These are phyloP conservation scores for Termitomyces heimii DNA, from an alignment of 768 basidiomycete genomes.

Conservation along the genomic window DNA sequence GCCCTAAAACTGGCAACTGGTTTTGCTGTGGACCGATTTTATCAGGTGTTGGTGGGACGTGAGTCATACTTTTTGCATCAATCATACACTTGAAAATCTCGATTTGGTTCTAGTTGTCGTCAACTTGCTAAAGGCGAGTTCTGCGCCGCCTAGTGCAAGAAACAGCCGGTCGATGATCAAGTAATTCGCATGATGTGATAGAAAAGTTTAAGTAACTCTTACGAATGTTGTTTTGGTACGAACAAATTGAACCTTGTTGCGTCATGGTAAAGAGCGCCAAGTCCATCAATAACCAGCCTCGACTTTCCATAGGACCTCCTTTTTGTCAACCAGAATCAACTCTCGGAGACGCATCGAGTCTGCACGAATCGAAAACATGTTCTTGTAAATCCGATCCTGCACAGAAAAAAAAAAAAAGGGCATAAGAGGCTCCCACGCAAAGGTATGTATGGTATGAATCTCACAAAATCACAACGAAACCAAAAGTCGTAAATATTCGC, in stretches of 20 bases:
- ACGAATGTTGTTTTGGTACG: too few relatives aligned
- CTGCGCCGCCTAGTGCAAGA: neutral
- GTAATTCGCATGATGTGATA: too few relatives aligned
- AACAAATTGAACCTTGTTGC: neutral
- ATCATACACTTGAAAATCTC: neutral
- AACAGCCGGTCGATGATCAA: neutral
- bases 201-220: too few relatives aligned
- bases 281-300: neutral
- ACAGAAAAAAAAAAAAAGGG: neutral
- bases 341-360: constrained; percentile 1
- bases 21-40: constrained; percentile 16
- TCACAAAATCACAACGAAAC: neutral
- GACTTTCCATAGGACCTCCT: constrained; percentile 1
- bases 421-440: neutral
- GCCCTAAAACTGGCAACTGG: neutral
- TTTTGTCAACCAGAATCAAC: neutral
- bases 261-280: neutral
- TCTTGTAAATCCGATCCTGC: neutral
- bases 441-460: neutral
- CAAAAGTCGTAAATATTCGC: constrained; percentile 5
- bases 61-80: neutral
- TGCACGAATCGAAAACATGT: neutral
- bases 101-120: neutral
- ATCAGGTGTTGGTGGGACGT: constrained; percentile 13
- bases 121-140: neutral